Evolutionary conservation across 2,329 filamentous ascomycete genomes (phyloP).

Genomic region (Cadophora gregata): DNA sequence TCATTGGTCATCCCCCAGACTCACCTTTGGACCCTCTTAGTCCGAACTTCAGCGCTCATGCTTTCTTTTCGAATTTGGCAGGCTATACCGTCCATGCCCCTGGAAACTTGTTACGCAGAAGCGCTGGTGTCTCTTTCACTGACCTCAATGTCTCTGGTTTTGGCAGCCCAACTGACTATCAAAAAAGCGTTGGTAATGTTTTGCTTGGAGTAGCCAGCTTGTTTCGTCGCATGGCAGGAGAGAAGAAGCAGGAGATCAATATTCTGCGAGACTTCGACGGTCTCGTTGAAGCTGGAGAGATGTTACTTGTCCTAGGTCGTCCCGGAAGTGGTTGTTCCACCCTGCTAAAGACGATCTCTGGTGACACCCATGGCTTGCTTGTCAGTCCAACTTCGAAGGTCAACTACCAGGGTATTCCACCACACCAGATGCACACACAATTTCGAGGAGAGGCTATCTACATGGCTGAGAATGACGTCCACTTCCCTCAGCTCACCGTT

Average conservation of each 20-base stretch:
- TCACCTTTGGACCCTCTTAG: conserved; percentile 55
- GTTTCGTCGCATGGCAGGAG: conserved; percentile 56
- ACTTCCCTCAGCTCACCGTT: conserved; percentile 78
- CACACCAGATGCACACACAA: conserved; percentile 58
- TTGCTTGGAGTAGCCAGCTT: conserved; percentile 53
- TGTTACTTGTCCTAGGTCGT: conserved; percentile 69
- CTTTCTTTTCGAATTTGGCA: conserved; percentile 50
- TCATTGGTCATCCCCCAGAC: conserved; percentile 23
- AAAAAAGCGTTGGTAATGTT: conserved; percentile 44
- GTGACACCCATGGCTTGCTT: conserved; percentile 60
- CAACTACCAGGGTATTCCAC: conserved; percentile 66
- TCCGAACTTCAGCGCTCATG: conserved; percentile 56
- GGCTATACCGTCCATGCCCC: conserved; percentile 52
- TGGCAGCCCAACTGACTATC: conserved; percentile 38
- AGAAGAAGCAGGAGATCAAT: conserved; percentile 53
- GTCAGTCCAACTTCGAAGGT: conserved; percentile 56
- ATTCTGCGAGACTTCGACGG: conserved; percentile 69
- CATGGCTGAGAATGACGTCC: conserved; percentile 71
- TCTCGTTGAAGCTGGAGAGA: conserved; percentile 65
- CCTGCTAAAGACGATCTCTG: conserved; percentile 60
- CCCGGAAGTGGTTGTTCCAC: conserved; percentile 67
- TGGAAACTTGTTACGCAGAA: conserved; percentile 33
- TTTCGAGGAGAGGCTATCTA: conserved; percentile 68
- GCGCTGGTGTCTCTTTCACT: conserved; percentile 35
- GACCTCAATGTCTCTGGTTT: conserved; percentile 38